phyloP scores from a whole-genome alignment of 495 filamentous ascomycete genomes.

The Cryomyces minteri region DNA sequence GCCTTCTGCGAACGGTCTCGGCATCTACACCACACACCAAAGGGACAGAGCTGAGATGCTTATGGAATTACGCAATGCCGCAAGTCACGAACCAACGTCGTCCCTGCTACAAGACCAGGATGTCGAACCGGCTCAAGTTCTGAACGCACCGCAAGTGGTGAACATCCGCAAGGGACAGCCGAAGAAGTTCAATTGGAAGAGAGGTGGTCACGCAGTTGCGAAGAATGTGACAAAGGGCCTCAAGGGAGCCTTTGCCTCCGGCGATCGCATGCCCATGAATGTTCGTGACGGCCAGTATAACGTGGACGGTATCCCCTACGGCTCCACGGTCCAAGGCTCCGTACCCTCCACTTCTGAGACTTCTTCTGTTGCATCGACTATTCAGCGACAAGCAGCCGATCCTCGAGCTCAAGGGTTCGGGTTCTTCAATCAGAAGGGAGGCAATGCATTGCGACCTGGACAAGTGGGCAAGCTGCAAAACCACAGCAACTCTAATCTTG shows the following conservation, averaged over 20 bases:
- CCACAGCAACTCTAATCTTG: constrained; percentile 21
- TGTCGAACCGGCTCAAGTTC: constrained; percentile 44
- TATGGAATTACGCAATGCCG: constrained; percentile 30
- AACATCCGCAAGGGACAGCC: constrained; percentile 82
- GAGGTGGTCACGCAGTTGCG: constrained; percentile 76
- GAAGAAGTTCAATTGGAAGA: constrained; percentile 98
- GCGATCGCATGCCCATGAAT: constrained; percentile 34
- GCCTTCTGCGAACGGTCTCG: constrained; percentile 50
- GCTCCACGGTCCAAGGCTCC: constrained; percentile 11
- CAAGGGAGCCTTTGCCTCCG: constrained; percentile 56
- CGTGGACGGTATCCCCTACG: constrained; percentile 33
- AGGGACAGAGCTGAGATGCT: constrained; percentile 56
- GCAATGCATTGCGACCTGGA: constrained; percentile 21
- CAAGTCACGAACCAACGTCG: constrained; percentile 24
- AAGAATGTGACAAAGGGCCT: constrained; percentile 89
- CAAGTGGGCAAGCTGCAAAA: constrained; percentile 32
- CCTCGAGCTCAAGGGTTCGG: constrained; percentile 31
- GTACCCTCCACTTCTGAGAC: constrained; percentile 13
- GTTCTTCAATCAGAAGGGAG: constrained; percentile 43
- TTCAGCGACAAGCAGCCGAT: constrained; percentile 1
- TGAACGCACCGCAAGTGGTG: constrained; percentile 70
- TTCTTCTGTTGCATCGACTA: background rate
- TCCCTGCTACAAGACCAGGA: constrained; percentile 35
- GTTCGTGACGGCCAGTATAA: constrained; percentile 28
- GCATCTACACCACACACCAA: constrained; percentile 54